Evolutionary conservation across 257 asterid species (phyloP), one percentile per base, ranked within the genome.

Genomic region (Craterostigma plantagineum): DNA sequence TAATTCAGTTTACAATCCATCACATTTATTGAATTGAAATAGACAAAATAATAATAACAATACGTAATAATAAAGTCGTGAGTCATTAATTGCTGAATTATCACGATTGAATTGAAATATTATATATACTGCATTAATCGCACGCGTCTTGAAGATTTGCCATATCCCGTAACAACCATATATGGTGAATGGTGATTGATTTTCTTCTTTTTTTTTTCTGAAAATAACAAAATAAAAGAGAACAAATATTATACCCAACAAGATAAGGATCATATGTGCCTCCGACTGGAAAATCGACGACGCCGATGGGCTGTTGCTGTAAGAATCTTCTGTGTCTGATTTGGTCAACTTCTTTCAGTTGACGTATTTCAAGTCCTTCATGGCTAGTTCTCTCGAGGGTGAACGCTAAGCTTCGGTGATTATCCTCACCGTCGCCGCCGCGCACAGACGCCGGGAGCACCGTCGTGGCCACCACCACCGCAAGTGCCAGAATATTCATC

Each of bases 221-320:
- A 34, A 7, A 18, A 13, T 8, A 10, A 3, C 40, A n/a, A n/a
- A 35, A 11, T 3, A 12, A 33, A 49, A 49, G 45, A 38, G 18
- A 7, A 48, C 1, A 48, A 16, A n/a, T n/a, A n/a, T n/a, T 39
- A 34, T 82, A 90, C 98, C 98, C 98, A 46, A 83, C 94, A 56
- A 69, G 71, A 63, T 63, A 76, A 50, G 98, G 98, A 67, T 90
- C 91, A 16, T 63, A 90, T 53, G 94, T 76, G 53, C 98, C 98
- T 52, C 72, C 58, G 50, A 83, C 87, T 18, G 81, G 69, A 53
- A 90, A 73, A 76, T 90, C 92, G 54, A 79, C 75, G 48, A 90
- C 79, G 35, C 84, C 84, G 18, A 36, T 3, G 27, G 66, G 47
- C 10, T 52, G 66, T 46, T 77, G 90, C 70, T 85, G 98, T 76